Evolutionary conservation across 352 stramenopile species (phyloP).

Genomic region (Globisporangium polare): DNA sequence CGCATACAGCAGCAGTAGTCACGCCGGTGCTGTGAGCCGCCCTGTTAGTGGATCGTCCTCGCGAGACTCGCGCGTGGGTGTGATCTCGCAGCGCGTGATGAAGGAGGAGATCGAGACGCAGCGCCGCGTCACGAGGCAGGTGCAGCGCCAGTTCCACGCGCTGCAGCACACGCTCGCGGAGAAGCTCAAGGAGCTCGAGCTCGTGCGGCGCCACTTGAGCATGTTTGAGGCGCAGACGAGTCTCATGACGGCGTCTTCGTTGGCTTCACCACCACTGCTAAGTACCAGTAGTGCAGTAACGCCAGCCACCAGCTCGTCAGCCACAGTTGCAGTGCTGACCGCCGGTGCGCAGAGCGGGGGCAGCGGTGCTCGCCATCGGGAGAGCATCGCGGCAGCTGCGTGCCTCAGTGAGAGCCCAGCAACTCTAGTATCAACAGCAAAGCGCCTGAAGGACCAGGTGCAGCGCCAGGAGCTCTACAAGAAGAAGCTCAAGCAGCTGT

Average conservation of each 20-base stretch:
- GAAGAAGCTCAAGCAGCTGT: constrained; percentile 44
- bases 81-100: constrained; percentile 36
- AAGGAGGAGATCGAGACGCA: constrained; percentile 59
- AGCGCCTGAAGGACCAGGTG: constrained; percentile 37
- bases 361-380: constrained; percentile 10
- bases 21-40: neutral
- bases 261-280: neutral
- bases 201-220: constrained; percentile 33
- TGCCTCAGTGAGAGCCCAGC: neutral
- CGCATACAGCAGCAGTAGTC: neutral
- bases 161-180: constrained; percentile 26
- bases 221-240: constrained; percentile 18
- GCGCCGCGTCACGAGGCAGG: constrained; percentile 35
- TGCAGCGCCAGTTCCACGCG: constrained; percentile 41
- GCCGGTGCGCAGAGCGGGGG: constrained; percentile 1
- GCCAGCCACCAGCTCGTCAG: neutral
- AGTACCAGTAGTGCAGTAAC: neutral
- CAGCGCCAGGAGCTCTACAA: constrained; percentile 49
- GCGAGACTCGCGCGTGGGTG: neutral
- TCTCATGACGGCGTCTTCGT: neutral
- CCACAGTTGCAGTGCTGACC: neutral
- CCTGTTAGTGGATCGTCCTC: neutral
- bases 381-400: constrained; percentile 5
- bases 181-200: constrained; percentile 34
- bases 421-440: neutral